These are phyloP conservation scores for Phaseolus lunatus DNA, from an alignment of 306 rosid genomes.

Conservation along the genomic window DNA sequence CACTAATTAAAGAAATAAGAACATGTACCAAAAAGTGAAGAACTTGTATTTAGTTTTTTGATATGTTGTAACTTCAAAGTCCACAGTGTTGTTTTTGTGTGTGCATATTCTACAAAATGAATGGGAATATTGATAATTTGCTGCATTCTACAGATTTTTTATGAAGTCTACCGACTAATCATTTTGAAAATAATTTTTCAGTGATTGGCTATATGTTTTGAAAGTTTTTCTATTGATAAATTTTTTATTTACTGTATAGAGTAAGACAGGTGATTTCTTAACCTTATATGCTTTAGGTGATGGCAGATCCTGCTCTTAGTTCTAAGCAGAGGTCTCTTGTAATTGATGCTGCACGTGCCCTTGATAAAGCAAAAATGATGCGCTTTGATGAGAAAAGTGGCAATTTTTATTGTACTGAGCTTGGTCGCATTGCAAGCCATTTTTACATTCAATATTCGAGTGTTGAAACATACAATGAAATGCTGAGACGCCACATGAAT, in stretches of 20 bases:
- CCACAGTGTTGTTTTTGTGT: neutral
- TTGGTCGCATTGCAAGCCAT: constrained; percentile 99
- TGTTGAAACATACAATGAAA: constrained; percentile 95
- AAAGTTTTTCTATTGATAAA: constrained; percentile 2
- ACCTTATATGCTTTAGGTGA: constrained; percentile 65
- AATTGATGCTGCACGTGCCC: constrained; percentile 94
- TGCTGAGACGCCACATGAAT: constrained; percentile 90
- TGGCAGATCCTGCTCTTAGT: constrained; percentile 88
- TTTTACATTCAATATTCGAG: constrained; percentile 96
- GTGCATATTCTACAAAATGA: constrained; percentile 17
- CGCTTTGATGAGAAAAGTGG: constrained; percentile 99
- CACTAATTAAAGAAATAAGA: neutral
- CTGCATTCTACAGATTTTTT: constrained; percentile 38
- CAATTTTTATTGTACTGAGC: constrained; percentile 98
- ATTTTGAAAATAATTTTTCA: neutral
- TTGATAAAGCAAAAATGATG: constrained; percentile 99
- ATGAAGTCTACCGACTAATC: constrained; percentile 16
- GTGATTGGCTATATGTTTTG: constrained; percentile 14
- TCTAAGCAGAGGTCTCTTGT: constrained; percentile 88
- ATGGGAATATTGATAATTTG: constrained; percentile 25
- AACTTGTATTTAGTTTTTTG: constrained; percentile 12
- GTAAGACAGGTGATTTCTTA: constrained; percentile 30
- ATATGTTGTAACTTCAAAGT: neutral
- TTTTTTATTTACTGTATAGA: constrained; percentile 23
- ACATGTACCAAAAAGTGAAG: neutral